Evolutionary conservation across 148 eudicot genomes (phyloP), one percentile per base, ranked within the genome.

Genomic region (Tetragonia tetragonoides): DNA sequence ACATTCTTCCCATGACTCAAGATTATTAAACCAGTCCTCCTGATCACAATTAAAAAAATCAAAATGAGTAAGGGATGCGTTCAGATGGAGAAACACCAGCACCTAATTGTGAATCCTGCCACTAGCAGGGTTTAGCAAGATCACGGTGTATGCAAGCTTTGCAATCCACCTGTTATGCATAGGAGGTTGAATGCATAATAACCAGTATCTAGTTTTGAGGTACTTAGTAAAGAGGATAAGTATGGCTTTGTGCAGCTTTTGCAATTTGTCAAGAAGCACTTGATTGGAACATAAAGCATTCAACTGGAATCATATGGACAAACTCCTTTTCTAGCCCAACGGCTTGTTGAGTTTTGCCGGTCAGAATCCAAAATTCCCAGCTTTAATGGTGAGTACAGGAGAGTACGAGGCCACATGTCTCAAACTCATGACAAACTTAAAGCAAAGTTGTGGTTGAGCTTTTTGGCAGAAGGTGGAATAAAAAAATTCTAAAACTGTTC

Each of bases 11-110:
- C 90, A 85, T 14, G 84, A 82, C 24, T 53, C 67, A 69, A 84
- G 49, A 61, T 91, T 87, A 69, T 81, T 70, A 47, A 85, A 79
- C 97, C 97, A 87, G 61, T 80, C 83, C 72, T 85, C 92, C 99
- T 95, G 78, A 39, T 23, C 78, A 74, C 47, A 75, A 39, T 23
- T 41, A 54, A 59, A 20, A n/a, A 21, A 20, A 40, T 38, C n/a
- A 66, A 75, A 73, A 72, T 51, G 28, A 3, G n/a, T 5, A 10
- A 72, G 18, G 10, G 44, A 44, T 18, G 17, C 10, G 17, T 56
- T 12, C 16, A n/a, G 6, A 38, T 56, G 17, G 17, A 51, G 17
- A 21, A 51, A 60, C 64, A 17, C n/a, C 16, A 54, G 15, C 59
- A 14, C 59, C 59, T 3, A 15, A 3, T 15, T 15, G 18, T 54